Evolutionary conservation across 1,284 basidiomycete species (phyloP).

Genomic region (Ustilago hordei): DNA sequence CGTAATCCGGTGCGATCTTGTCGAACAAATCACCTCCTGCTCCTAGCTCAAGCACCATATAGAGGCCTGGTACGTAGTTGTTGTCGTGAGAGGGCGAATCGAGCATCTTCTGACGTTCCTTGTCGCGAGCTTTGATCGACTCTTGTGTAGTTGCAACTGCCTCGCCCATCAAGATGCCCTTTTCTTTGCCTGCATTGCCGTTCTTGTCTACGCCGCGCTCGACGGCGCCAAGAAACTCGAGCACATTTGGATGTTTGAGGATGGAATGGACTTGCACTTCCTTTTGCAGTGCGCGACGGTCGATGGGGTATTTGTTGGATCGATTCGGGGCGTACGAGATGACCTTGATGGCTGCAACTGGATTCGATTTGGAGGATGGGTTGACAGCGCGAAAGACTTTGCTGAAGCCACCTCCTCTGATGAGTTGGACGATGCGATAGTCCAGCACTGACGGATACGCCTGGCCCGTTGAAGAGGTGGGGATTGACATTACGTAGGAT

Average conservation of each 20-base stretch:
- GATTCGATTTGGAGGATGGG: conserved; percentile 42
- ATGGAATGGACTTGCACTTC: conserved; percentile 91
- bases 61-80: conserved; percentile 74
- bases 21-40: conserved; percentile 96
- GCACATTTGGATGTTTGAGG: conserved; percentile 83
- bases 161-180: conserved; percentile 52
- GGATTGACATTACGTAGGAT: conserved; percentile 42
- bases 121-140: conserved; percentile 70
- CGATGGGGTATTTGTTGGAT: conserved; percentile 61
- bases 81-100: conserved; percentile 45
- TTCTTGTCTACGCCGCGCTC: conserved; percentile 55
- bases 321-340: conserved; percentile 64
- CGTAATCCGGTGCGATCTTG: conserved; percentile 90
- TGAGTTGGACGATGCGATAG: conserved; percentile 65
- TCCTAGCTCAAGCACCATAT: conserved; percentile 92
- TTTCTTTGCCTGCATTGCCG: conserved; percentile 43
- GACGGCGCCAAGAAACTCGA: conserved; percentile 82
- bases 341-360: conserved; percentile 67
- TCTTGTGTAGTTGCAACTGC: conserved; percentile 72
- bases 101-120: conserved; percentile 48
- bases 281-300: conserved; percentile 74
- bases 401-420: conserved; percentile 68
- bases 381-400: conserved; percentile 67
- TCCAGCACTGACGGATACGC: conserved; percentile 63
- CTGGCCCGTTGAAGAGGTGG: conserved; percentile 66